Percentiles rank a stretch among this genome's conserved stretches.
phyloP scores from a whole-genome alignment of 2,329 filamentous ascomycete genomes.

The Fusarium goolgardi region DNA sequence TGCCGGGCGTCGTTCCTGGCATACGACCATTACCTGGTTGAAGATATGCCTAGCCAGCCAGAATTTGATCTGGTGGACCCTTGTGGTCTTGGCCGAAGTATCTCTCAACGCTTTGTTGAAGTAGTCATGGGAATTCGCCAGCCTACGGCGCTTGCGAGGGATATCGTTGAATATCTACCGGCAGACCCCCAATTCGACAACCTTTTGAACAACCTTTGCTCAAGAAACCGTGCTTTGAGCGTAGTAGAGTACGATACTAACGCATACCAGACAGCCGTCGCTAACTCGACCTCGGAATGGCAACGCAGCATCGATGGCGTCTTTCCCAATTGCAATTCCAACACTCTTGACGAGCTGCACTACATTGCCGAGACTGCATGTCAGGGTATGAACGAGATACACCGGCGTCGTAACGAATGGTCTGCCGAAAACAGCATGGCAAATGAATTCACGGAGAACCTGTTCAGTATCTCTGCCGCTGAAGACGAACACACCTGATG shows the following conservation, averaged over 20 bases:
- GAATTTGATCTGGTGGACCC: constrained; percentile 58
- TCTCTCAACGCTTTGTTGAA: constrained; percentile 61
- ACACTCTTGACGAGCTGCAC: constrained; percentile 58
- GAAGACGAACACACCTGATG: constrained; percentile 30
- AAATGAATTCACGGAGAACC: constrained; percentile 50
- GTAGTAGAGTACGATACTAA: constrained; percentile 53
- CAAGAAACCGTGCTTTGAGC: constrained; percentile 41
- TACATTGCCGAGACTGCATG: constrained; percentile 59
- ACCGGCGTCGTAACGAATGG: constrained; percentile 51
- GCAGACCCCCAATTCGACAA: constrained; percentile 44
- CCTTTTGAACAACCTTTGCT: constrained; percentile 42
- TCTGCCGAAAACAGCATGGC: constrained; percentile 47
- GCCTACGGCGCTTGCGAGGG: constrained; percentile 50
- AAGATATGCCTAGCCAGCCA: constrained; percentile 46
- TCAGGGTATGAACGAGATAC: constrained; percentile 58
- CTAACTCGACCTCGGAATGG: constrained; percentile 57
- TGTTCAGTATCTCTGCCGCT: constrained; percentile 34
- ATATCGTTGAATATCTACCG: constrained; percentile 52
- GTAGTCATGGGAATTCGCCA: constrained; percentile 57
- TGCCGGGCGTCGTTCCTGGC: constrained; percentile 59
- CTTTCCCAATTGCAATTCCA: constrained; percentile 58
- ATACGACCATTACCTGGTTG: constrained; percentile 56
- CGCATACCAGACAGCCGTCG: constrained; percentile 53
- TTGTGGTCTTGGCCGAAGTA: constrained; percentile 53
- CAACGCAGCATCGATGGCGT: constrained; percentile 58